A percentile compares a stretch with the other conserved stretches of the same genome.
Conservation (phyloP, 495 filamentous ascomycete species). For the Xylaria grammica region DNA sequence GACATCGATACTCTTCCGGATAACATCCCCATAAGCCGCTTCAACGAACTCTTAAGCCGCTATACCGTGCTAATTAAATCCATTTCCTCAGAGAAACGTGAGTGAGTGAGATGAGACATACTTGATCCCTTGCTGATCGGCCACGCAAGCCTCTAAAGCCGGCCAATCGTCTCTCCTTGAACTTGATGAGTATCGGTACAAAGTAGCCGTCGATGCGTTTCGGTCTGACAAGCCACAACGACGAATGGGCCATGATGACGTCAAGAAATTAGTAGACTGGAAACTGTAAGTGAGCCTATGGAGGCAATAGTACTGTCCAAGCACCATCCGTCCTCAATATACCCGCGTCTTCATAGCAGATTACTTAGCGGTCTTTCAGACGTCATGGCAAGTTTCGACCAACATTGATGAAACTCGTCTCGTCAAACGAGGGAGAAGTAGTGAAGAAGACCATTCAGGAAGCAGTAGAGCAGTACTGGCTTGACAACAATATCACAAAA, state of each 20-base stretch:
- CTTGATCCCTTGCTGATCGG: slow-evolving; percentile 14
- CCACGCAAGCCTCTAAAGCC: slow-evolving; percentile 26
- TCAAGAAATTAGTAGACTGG: slow-evolving; percentile 70
- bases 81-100: slow-evolving; percentile 51
- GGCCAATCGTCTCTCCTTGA: slow-evolving; percentile 51
- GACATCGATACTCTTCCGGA: slow-evolving; percentile 30
- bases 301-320: slow-evolving; percentile 7
- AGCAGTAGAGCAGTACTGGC: slow-evolving; percentile 55
- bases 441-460: slow-evolving; percentile 52
- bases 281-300: slow-evolving; percentile 66
- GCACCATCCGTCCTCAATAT: background rate
- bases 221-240: slow-evolving; percentile 31
- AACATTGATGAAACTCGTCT: slow-evolving; percentile 66
- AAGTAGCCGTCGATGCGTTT: slow-evolving; percentile 46
- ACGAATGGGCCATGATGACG: slow-evolving; percentile 47
- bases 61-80: slow-evolving; percentile 47
- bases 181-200: slow-evolving; percentile 56
- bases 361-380: slow-evolving; percentile 32
- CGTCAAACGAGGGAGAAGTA: slow-evolving; percentile 57
- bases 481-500: slow-evolving; percentile 48
- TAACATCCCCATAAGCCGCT: slow-evolving; percentile 42
- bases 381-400: slow-evolving; percentile 75
- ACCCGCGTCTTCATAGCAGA: background rate
- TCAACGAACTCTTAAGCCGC: slow-evolving; percentile 36
- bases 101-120: slow-evolving; percentile 14